Evolutionary conservation across 257 asterid genomes (phyloP).

Genomic region (Solanum gracilifrons): DNA sequence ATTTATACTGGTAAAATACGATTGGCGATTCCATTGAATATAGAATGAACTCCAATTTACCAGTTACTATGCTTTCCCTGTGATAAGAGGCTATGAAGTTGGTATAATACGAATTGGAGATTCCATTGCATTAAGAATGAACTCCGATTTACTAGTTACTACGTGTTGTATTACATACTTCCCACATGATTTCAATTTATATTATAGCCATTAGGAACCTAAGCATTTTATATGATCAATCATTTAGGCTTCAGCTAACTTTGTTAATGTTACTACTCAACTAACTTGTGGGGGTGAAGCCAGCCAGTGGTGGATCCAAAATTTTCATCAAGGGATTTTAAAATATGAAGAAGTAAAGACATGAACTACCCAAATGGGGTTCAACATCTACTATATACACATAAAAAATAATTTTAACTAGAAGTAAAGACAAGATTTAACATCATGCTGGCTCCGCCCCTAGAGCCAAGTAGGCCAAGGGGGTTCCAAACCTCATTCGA

Average conservation of each 20-base stretch:
- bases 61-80: background rate
- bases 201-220: background rate
- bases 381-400: too few species aligned
- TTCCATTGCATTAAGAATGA: background rate
- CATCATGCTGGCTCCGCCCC: too few species aligned
- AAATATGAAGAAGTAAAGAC: too few species aligned
- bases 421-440: too few species aligned
- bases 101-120: background rate
- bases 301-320: too few species aligned
- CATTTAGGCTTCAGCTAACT: background rate
- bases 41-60: background rate
- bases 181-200: background rate
- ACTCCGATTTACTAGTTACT: background rate
- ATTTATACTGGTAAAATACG: background rate
- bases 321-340: too few species aligned
- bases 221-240: background rate
- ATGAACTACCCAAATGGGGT: too few species aligned
- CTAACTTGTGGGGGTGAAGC: background rate
- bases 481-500: background rate
- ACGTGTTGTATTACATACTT: background rate
- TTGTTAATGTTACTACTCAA: background rate
- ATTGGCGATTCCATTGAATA: background rate
- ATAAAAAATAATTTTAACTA: too few species aligned
- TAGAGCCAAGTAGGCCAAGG: background rate
- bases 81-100: background rate